Evolutionary conservation across 2,329 filamentous ascomycete genomes (phyloP), one percentile per base, ranked within the genome.

Genomic region (Colletotrichum chrysophilum): DNA sequence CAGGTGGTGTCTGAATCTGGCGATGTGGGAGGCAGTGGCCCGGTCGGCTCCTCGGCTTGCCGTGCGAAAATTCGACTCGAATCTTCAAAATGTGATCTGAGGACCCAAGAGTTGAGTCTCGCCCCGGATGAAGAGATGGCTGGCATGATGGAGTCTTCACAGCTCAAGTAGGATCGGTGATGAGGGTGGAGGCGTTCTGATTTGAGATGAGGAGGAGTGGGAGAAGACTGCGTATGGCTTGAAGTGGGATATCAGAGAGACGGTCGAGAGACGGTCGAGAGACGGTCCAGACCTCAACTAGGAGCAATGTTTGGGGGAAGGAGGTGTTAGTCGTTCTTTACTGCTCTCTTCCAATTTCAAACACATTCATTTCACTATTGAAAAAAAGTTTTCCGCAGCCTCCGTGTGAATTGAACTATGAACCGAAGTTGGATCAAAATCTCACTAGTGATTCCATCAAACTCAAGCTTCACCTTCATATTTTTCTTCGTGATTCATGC

Each of bases 1-100:
- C 71, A 74, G 75, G 83, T 86, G 12, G 73, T 26, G 9, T 70
- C 48, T 10, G 56, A 36, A 13, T 6, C 18, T 48, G 74, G n/a
- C 5, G 26, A 28, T 21, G 58, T 13, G 62, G 74, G 48, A 58
- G 69, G 60, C 34, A 74, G 26, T 24, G 34, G 32, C 28, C 34
- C 36, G 26, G 24, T 73, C 28, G 69, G 66, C 16, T 76, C 65
- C 38, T 76, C 70, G 9, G 28, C 62, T 43, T 76, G 74, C 32
- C 65, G 34, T 18, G 2, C 18, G 9, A 13, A 26, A 18, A 69
- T 14, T 7, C 10, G 8, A 13, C 5, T 18, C 5, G 3, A 5
- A n/a, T 26, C 1, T 5, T 52, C 32, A 10, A 52, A 52, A 36
- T 4, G 18, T 21, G 8, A 18, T 6, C 18, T 10, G 7, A 5